Evolutionary conservation across 2,329 filamentous ascomycete species (phyloP), one percentile per base, ranked within the genome.

Genomic region (Fusarium begoniae): DNA sequence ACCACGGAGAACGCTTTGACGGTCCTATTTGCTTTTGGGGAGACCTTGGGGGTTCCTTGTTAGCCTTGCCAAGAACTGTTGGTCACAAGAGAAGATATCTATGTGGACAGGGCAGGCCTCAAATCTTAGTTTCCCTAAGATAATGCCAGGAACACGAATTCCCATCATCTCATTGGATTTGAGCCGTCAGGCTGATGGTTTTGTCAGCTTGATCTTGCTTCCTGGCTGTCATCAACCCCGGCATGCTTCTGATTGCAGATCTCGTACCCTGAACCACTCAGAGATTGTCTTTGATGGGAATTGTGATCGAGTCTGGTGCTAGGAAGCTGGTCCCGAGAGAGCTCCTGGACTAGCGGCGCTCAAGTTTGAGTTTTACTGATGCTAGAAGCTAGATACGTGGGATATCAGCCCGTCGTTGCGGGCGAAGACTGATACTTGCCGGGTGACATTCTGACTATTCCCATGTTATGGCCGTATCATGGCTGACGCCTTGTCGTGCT

Each of bases 341-440:
- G 17, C 32, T 26, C 45, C 58, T 70, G 48, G n/a, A 44, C 60
- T 71, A 71, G 68, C 61, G 68, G 66, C 66, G 70, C 70, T 73
- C 60, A 74, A 38, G 66, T 53, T 73, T 74, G 70, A 67, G 66
- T 32, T 70, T 53, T 41, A 37, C 51, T 62, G 61, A 58, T 53
- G 30, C 48, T 54, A 71, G 41, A 47, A n/a, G 41, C 44, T 57
- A 67, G 37, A 47, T 30, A 38, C 30, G 48, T 50, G 47, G 41
- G 26, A 70, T 67, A 67, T 63, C 70, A 73, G 57, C 66, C 66
- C 65, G 65, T 68, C 41, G 55, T 37, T 68, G 63, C 66, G 66
- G 66, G 66, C 66, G 41, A 43, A 68, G 55, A 26, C 30, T 55
- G 55, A 54, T 60, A 63, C 44, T 38, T 48, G 35, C 59, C 63